These are phyloP conservation scores for Calonectria montana DNA, from an alignment of 2,329 filamentous ascomycete genomes.

Conservation along the genomic window DNA sequence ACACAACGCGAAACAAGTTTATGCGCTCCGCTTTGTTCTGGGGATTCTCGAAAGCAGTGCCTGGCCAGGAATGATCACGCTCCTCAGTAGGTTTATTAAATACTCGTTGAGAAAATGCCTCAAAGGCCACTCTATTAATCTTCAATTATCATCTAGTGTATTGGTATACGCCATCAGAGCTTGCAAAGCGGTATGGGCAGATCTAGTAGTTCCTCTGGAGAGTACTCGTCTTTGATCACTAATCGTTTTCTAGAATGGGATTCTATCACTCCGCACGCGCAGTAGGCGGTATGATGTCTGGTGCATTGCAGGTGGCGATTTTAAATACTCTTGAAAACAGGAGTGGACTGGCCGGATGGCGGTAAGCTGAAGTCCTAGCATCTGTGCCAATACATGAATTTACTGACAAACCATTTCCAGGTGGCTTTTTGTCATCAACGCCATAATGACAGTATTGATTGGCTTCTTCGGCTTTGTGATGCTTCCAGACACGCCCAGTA, in stretches of 20 bases:
- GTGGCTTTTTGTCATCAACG: conserved; percentile 19
- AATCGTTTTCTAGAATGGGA: conserved; percentile 43
- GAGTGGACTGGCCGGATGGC: conserved; percentile 54
- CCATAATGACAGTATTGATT: conserved; percentile 6
- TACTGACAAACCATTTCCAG: not conserved
- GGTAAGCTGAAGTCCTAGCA: conserved; percentile 34
- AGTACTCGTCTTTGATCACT: not conserved
- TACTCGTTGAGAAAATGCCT: too few relatives aligned
- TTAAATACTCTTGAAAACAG: conserved; percentile 52
- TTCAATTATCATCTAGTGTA: conserved; percentile 1
- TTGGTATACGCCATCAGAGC: conserved; percentile 26
- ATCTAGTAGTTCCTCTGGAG: not conserved
- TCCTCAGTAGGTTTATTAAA: conserved; percentile 39
- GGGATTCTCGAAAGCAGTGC: conserved; percentile 50
- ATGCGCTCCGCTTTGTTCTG: conserved; percentile 53
- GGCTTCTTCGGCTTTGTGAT: conserved; percentile 23
- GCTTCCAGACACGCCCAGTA: conserved; percentile 12
- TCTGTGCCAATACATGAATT: not conserved
- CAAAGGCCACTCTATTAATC: not conserved
- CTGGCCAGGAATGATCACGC: conserved; percentile 50
- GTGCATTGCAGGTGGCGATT: conserved; percentile 56
- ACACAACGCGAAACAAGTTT: conserved; percentile 49
- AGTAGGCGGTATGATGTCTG: conserved; percentile 55
- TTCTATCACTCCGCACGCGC: conserved; percentile 55
- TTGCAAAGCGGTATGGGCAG: conserved; percentile 16